Evolutionary conservation across 306 rosid species (phyloP), one percentile per base, ranked within the genome.

Genomic region (Elaeagnus macrophylla): DNA sequence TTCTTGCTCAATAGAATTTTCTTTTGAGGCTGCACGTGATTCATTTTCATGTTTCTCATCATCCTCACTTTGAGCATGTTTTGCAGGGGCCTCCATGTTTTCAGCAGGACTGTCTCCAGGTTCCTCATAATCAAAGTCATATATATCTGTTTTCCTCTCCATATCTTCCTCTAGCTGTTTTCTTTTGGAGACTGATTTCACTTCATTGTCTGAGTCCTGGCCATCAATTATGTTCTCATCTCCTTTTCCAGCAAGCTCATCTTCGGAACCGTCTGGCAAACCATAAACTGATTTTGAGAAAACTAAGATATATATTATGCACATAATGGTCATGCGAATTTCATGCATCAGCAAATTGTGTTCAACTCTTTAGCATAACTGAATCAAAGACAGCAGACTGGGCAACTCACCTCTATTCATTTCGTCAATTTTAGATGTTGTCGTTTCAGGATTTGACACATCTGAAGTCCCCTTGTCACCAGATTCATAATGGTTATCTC

Each of bases 401-500:
- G 70, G 66, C 12, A 17, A 41, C 50, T 74, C 75, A 87, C 96
- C 96, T 58, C 94, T 67, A 75, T 75, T 67, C 65, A 61, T 46
- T 62, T 80, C 84, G 54, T 81, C 74, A 39, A 69, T 71, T 80
- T 77, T 64, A 37, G 77, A 71, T 15, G 47, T 47, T 37, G 48
- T 42, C 17, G 63, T 77, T 59, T 81, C 88, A 45, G 66, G 71
- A 75, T 79, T 76, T 38, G 88, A 74, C 19, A 72, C 66, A 39
- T 79, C 80, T 37, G 83, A 84, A 72, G 65, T 77, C 69, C 74
- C 96, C 62, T 71, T 79, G 58, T 73, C 81, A 59, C 75, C 81
- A 65, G 75, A 78, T 65, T 65, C 83, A 61, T 53, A 57, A 17
- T 70, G 59, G 61, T 66, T 75, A 51, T 61, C 71, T 60, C 61